These are phyloP conservation scores for Aquilaria yunnanensis DNA, from an alignment of 345 rosid species.

Conservation along the genomic window DNA sequence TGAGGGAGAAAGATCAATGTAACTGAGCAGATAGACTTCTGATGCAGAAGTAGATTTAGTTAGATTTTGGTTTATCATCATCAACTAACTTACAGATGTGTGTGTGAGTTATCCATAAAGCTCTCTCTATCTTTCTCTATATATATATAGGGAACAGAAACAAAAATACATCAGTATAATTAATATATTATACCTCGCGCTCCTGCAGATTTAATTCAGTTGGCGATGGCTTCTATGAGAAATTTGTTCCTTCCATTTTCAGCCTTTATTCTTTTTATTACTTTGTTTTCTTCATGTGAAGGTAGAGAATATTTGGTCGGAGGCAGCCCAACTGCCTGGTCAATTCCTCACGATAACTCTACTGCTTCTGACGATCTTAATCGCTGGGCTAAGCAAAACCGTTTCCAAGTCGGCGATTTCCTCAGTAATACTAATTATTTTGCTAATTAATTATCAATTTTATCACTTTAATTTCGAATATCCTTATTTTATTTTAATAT, in stretches of 20 bases:
- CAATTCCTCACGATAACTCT: constrained; percentile 33
- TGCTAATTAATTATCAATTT: not conserved
- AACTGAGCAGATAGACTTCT: too few species aligned
- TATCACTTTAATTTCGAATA: not conserved
- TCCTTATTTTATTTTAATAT: not conserved
- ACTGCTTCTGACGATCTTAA: constrained; percentile 21
- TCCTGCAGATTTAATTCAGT: too few species aligned
- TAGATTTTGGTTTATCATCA: too few species aligned
- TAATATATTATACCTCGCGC: too few species aligned
- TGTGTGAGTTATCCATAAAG: too few species aligned
- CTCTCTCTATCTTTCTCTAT: too few species aligned
- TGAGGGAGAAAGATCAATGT: too few species aligned
- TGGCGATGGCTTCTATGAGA: constrained; percentile 13
- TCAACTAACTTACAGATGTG: too few species aligned
- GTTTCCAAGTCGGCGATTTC: constrained; percentile 41
- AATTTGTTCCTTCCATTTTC: constrained; percentile 14
- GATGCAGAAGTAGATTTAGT: too few species aligned
- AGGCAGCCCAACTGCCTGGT: constrained; percentile 48
- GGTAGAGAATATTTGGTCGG: constrained; percentile 48
- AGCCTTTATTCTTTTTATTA: constrained; percentile 11
- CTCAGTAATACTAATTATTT: constrained; percentile 24
- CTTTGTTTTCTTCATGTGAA: constrained; percentile 25
- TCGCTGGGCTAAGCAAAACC: constrained; percentile 31
- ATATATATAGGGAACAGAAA: too few species aligned
- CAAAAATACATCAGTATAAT: too few species aligned